Evolutionary conservation across 495 filamentous ascomycete species (phyloP).

Genomic region (Podospora australis): DNA sequence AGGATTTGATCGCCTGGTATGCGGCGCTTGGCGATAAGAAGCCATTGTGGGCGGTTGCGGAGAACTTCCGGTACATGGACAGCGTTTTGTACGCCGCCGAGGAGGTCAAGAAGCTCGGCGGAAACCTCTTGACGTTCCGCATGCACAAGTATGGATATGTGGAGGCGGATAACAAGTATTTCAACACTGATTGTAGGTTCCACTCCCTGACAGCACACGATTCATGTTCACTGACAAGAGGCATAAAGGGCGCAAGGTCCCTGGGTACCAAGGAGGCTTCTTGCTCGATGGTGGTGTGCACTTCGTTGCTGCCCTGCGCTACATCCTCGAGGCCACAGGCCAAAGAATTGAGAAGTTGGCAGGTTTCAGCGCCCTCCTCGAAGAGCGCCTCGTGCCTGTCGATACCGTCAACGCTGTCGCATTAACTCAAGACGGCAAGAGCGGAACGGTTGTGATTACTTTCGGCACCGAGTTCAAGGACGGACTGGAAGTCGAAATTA

Average conservation of each 20-base stretch:
- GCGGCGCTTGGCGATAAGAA: slow-evolving; percentile 13
- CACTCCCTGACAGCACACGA: background rate
- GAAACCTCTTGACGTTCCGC: slow-evolving; percentile 58
- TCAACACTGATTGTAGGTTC: slow-evolving; percentile 51
- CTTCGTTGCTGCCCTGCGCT: slow-evolving; percentile 56
- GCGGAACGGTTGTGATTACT: slow-evolving; percentile 53
- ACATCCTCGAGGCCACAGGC: slow-evolving; percentile 49
- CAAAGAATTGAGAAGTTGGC: slow-evolving; percentile 43
- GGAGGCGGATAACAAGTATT: slow-evolving; percentile 37
- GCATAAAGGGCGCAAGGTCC: slow-evolving; percentile 56
- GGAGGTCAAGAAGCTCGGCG: slow-evolving; percentile 55
- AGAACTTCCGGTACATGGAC: slow-evolving; percentile 66
- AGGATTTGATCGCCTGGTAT: slow-evolving; percentile 57
- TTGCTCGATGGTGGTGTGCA: slow-evolving; percentile 72
- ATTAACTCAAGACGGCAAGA: slow-evolving; percentile 50
- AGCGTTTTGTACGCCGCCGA: slow-evolving; percentile 49
- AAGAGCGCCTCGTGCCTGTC: slow-evolving; percentile 58
- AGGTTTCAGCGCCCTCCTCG: slow-evolving; percentile 52
- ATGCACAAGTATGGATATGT: slow-evolving; percentile 51
- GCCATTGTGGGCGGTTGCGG: slow-evolving; percentile 62
- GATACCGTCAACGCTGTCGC: slow-evolving; percentile 65
- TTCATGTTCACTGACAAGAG: background rate
- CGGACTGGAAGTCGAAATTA: slow-evolving; percentile 43
- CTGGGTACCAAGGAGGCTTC: slow-evolving; percentile 71
- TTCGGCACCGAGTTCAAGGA: slow-evolving; percentile 60